A percentile compares a stretch with the other conserved stretches of the same genome.
Conservation (phyloP, 441 rosid genomes). For the Gossypium gossypioides region DNA sequence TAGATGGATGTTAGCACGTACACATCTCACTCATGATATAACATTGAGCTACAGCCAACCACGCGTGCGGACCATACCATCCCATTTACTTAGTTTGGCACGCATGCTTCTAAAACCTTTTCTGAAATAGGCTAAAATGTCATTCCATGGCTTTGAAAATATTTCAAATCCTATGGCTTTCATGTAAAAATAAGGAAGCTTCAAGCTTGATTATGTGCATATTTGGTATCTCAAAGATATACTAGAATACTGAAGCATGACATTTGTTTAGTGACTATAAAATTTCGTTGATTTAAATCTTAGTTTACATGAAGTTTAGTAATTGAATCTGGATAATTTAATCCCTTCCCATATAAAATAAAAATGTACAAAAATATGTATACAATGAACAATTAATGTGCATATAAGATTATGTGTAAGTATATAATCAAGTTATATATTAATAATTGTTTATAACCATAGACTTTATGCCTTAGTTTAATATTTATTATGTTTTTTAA, state of each 20-base stretch:
- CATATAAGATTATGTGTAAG: background rate
- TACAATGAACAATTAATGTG: background rate
- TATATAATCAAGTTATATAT: background rate
- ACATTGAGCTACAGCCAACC: slow-evolving; percentile 3
- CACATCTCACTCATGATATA: background rate
- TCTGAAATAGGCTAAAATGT: background rate
- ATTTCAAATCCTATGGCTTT: background rate
- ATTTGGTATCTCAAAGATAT: too few species aligned
- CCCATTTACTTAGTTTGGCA: background rate
- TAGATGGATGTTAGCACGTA: too few species aligned
- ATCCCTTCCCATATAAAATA: too few species aligned
- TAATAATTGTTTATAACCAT: too few species aligned
- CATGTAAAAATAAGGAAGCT: background rate
- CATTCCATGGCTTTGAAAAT: background rate
- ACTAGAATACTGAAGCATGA: too few species aligned
- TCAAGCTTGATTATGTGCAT: too few species aligned
- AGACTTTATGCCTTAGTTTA: background rate
- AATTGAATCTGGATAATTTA: too few species aligned
- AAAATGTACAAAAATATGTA: too few species aligned
- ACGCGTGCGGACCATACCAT: slow-evolving; percentile 9
- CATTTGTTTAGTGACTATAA: too few species aligned
- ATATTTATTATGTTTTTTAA: too few species aligned
- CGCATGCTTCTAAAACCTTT: slow-evolving; percentile 3
- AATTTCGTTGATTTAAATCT: too few species aligned
- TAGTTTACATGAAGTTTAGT: too few species aligned